These are phyloP conservation scores for Ceratobasidium sp. DNA, from an alignment of 1,284 basidiomycete species.

Conservation along the genomic window DNA sequence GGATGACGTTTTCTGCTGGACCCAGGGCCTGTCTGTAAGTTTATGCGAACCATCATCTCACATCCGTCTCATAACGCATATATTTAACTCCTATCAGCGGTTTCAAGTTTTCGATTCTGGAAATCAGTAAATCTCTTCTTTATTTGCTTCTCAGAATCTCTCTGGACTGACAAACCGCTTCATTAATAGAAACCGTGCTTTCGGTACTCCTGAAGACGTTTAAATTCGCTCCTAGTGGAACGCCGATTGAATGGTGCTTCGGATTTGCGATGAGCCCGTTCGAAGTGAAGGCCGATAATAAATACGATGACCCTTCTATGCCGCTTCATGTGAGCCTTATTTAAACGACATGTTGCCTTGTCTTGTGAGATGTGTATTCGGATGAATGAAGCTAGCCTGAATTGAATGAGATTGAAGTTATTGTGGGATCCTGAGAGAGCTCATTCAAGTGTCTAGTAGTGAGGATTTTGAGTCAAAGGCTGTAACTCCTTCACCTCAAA, in stretches of 20 bases:
- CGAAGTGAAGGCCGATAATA: neutral
- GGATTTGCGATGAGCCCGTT: constrained; percentile 19
- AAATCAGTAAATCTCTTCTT: constrained; percentile 7
- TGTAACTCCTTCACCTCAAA: too few relatives aligned
- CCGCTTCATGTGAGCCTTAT: too few relatives aligned
- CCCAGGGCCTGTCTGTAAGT: constrained; percentile 22
- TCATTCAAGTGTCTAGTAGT: too few relatives aligned
- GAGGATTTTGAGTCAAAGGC: too few relatives aligned
- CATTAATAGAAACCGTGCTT: constrained; percentile 24
- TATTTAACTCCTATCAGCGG: neutral
- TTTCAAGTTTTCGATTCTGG: constrained; percentile 31
- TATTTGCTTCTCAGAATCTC: neutral
- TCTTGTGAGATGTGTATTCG: too few relatives aligned
- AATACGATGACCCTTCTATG: too few relatives aligned
- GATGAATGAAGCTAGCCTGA: too few relatives aligned
- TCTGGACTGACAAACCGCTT: neutral
- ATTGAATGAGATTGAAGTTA: too few relatives aligned
- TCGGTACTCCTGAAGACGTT: constrained; percentile 6
- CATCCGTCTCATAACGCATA: neutral
- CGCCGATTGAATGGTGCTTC: neutral
- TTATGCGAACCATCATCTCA: too few relatives aligned
- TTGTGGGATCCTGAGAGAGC: too few relatives aligned
- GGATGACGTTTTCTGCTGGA: constrained; percentile 28
- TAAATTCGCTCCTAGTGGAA: constrained; percentile 1
- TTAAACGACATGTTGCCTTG: too few relatives aligned